A percentile compares a stretch with the other conserved stretches of the same genome.
These are phyloP conservation scores for Liquidambar formosana DNA, from an alignment of 164 flowering plant genomes.

Conservation along the genomic window DNA sequence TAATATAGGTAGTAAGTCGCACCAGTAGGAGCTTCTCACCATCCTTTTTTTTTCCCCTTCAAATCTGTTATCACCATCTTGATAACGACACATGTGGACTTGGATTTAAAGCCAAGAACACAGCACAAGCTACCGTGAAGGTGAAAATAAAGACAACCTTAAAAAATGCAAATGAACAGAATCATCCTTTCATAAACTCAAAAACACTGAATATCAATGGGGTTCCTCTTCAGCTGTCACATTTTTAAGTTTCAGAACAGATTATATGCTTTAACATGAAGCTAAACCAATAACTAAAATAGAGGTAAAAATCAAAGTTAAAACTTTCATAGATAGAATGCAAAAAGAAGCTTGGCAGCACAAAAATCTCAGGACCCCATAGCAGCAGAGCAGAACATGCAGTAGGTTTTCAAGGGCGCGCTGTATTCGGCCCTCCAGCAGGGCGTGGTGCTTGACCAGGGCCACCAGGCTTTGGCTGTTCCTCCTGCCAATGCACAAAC, in stretches of 20 bases:
- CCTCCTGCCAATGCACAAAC: conserved; percentile 44
- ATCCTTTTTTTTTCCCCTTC: no score
- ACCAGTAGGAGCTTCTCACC: no score
- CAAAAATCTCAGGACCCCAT: neutral
- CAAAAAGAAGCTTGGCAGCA: neutral
- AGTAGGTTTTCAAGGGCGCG: conserved; percentile 26
- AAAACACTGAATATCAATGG: neutral
- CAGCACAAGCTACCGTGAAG: no score
- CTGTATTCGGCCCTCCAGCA: conserved; percentile 27
- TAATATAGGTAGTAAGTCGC: no score
- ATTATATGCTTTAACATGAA: neutral
- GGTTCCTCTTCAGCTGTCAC: neutral
- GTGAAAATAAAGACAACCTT: no score
- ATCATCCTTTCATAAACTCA: neutral
- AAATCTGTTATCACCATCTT: no score
- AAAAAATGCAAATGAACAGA: neutral
- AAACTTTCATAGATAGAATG: neutral
- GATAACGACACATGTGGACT: no score
- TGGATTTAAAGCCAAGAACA: no score
- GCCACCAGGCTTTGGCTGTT: conserved; percentile 46
- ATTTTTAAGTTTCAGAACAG: neutral
- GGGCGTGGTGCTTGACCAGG: conserved; percentile 46
- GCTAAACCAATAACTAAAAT: neutral
- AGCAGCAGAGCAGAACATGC: neutral
- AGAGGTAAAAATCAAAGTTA: neutral